Base-by-base conservation (phyloP, 169 alveolate genomes). In the Plasmodium malariae region DNA sequence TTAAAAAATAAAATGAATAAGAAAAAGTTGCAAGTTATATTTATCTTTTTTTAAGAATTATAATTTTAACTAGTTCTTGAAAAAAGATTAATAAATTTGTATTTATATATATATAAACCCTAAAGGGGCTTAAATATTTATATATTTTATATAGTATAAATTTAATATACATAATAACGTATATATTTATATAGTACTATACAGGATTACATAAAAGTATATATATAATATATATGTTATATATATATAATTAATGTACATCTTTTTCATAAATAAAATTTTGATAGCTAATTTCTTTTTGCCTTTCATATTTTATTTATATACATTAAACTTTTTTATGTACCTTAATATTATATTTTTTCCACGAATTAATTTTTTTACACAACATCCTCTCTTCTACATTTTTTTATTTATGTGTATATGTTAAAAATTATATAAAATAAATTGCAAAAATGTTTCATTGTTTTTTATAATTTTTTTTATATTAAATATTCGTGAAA, bases 321-420 rank as follows among this genome's bases (percentile, higher is more conserved):
- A 34, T 28, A 59, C 14, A 63, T 36, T 63, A 28, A 14, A 5
- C 36, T 37, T 63, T 63, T 17, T 63, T 63, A 24, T 21, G 36
- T 63, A 63, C 55, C 26, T 63, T 34, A 26, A n/a, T n/a, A 63
- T 30, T 43, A 63, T 7, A 43, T 21, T 21, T 34, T 63, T 26
- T 63, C 32, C 51, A 63, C 74, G 36, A n/a, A n/a, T n/a, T n/a
- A 63, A 63, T 63, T 63, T 63, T 63, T 63, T 63, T 34, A 63
- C 70, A 12, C 74, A 63, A 1, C 74, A n/a, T 6, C 74, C 24
- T 26, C 28, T 3, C 14, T 24, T 63, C 4, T 3, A 28, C 30
- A 43, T 28, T 28, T 43, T 3, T 17, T 19, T 28, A 43, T 63
- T 28, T 43, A 63, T 63, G n/a, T 3, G 74, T 63, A 45, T 45